Evolutionary conservation across 306 rosid genomes (phyloP).

Genomic region (Quercus ilex): DNA sequence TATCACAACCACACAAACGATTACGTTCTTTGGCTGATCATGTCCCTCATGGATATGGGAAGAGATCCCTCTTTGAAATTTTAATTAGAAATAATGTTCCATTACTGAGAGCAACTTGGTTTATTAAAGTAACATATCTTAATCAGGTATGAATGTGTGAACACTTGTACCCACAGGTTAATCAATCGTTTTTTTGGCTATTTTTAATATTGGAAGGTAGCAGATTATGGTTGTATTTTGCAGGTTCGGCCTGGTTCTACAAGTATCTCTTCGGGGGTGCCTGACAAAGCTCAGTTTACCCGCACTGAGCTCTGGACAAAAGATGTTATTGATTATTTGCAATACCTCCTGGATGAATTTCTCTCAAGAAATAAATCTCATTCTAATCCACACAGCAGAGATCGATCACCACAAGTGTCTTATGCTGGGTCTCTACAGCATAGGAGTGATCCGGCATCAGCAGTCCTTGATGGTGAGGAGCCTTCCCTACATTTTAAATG

Average conservation of each 20-base stretch:
- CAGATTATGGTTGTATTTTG: constrained; percentile 35
- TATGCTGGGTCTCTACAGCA: constrained; percentile 59
- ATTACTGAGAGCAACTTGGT: constrained; percentile 94
- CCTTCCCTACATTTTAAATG: constrained; percentile 86
- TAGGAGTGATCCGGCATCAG: constrained; percentile 46
- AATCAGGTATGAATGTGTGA: constrained; percentile 65
- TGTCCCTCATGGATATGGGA: constrained; percentile 87
- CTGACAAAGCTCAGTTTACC: constrained; percentile 72
- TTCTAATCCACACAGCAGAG: constrained; percentile 52
- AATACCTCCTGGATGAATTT: constrained; percentile 72
- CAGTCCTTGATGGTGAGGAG: constrained; percentile 61
- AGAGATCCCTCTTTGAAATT: constrained; percentile 69
- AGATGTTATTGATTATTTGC: constrained; percentile 85
- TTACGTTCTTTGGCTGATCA: constrained; percentile 76
- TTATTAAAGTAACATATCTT: constrained; percentile 81
- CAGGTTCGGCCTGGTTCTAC: constrained; percentile 76
- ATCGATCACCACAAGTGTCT: constrained; percentile 53
- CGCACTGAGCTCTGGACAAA: constrained; percentile 92
- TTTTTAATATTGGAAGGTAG: constrained; percentile 26
- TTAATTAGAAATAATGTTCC: constrained; percentile 91
- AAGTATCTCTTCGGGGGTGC: constrained; percentile 55
- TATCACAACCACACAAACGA: constrained; percentile 88
- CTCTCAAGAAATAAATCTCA: constrained; percentile 56
- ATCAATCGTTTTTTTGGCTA: constrained; percentile 2
- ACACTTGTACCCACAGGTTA: neutral